Conservation (phyloP, 495 filamentous ascomycete genomes). For the Penicillium manginii region DNA sequence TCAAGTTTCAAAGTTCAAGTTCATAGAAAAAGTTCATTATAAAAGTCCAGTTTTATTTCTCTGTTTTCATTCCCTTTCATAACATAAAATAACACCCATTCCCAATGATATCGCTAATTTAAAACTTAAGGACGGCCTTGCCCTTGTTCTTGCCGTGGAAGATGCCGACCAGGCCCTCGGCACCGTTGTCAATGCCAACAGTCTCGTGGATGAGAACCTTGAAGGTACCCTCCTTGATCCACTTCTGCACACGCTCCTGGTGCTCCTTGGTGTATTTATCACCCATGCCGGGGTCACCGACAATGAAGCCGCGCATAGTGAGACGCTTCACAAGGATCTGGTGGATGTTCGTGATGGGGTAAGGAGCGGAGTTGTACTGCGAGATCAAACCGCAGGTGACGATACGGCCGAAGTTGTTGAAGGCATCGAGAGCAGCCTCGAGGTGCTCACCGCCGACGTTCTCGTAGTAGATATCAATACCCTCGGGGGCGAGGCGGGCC, state of each 20-base stretch:
- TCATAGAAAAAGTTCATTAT: neutral
- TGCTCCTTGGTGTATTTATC: slow-evolving; percentile 74
- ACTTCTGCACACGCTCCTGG: slow-evolving; percentile 79
- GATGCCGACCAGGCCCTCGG: slow-evolving; percentile 84
- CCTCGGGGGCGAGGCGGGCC: slow-evolving; percentile 73
- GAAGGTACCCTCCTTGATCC: slow-evolving; percentile 82
- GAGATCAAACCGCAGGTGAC: slow-evolving; percentile 73
- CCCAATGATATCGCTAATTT: slow-evolving; percentile 20
- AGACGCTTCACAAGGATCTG: slow-evolving; percentile 59
- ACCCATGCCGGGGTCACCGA: slow-evolving; percentile 65
- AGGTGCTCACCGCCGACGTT: slow-evolving; percentile 92
- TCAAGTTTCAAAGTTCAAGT: no score
- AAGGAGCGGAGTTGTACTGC: slow-evolving; percentile 72
- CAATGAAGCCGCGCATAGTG: slow-evolving; percentile 80
- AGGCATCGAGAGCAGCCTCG: slow-evolving; percentile 69
- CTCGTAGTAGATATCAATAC: slow-evolving; percentile 94
- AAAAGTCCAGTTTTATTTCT: neutral
- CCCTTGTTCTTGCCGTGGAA: slow-evolving; percentile 88
- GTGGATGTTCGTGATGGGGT: slow-evolving; percentile 69
- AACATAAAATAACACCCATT: neutral
- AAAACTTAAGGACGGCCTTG: slow-evolving; percentile 83
- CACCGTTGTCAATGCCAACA: slow-evolving; percentile 80
- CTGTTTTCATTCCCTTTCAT: neutral
- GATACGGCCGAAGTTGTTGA: slow-evolving; percentile 76
- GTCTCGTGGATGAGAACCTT: slow-evolving; percentile 72